Conservation (phyloP, 2,329 filamentous ascomycete species). For the Stachybotrys echinatus region DNA sequence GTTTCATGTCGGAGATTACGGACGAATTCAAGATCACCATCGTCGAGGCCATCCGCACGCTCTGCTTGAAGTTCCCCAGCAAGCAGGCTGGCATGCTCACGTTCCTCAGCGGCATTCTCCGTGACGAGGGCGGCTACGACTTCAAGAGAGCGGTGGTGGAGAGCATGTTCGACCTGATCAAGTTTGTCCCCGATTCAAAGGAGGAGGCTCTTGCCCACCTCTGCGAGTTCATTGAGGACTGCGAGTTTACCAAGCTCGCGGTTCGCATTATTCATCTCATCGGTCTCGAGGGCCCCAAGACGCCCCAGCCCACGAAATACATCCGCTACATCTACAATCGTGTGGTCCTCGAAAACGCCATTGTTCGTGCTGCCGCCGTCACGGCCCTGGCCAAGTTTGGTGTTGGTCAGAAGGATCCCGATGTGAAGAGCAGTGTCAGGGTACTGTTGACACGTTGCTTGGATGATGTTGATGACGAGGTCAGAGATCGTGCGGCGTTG, state of each 20-base stretch:
- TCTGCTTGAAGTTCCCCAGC: conserved; percentile 95
- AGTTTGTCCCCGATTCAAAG: conserved; percentile 88
- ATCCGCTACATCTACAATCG: conserved; percentile 99
- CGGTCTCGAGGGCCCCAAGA: conserved; percentile 91
- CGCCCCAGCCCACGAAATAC: conserved; percentile 93
- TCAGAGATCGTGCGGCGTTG: conserved; percentile 88
- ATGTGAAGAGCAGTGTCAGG: conserved; percentile 92
- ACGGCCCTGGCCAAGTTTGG: conserved; percentile 96
- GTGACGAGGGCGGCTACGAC: conserved; percentile 95
- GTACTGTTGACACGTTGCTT: conserved; percentile 90
- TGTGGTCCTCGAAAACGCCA: conserved; percentile 93
- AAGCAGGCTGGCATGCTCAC: conserved; percentile 98
- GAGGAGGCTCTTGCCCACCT: conserved; percentile 84
- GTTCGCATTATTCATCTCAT: conserved; percentile 93
- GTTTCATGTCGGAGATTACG: conserved; percentile 98
- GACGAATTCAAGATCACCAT: conserved; percentile 99
- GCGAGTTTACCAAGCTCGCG: conserved; percentile 96
- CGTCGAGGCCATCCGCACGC: conserved; percentile 91
- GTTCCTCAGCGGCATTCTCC: conserved; percentile 93
- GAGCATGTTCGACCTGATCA: conserved; percentile 99
- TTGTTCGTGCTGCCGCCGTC: conserved; percentile 90
- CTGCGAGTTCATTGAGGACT: conserved; percentile 99
- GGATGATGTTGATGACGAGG: conserved; percentile 96
- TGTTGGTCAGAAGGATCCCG: conserved; percentile 90
- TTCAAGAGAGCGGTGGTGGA: conserved; percentile 98